phyloP scores from a whole-genome alignment of 2,329 filamentous ascomycete genomes.

The Alternaria gaisen region DNA sequence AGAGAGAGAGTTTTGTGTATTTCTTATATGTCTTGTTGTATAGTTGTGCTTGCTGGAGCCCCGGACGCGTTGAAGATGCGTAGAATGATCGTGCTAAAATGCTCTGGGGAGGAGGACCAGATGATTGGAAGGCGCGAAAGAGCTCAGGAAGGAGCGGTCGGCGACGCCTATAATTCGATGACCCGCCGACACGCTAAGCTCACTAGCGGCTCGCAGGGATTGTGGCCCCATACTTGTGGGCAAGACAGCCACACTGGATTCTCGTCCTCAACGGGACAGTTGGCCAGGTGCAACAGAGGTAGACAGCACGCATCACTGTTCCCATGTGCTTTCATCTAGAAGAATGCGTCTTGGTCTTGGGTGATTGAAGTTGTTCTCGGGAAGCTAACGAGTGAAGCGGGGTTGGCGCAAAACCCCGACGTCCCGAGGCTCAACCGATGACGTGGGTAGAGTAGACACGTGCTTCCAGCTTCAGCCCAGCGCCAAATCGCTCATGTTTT shows the following conservation, averaged over 20 bases:
- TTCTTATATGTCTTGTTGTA: not conserved
- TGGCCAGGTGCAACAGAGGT: not conserved
- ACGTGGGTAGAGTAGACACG: conserved; percentile 12
- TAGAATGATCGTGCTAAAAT: conserved; percentile 25
- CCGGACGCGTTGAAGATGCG: not conserved
- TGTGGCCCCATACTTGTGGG: conserved; percentile 19
- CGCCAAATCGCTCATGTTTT: not conserved
- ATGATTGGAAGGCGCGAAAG: conserved; percentile 31
- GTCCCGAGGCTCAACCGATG: conserved; percentile 10
- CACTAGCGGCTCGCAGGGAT: conserved; percentile 26
- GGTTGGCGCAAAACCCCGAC: not conserved
- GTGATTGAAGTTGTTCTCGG: not conserved
- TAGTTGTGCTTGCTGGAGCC: not conserved
- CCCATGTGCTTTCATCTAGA: not conserved
- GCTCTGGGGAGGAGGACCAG: not conserved
- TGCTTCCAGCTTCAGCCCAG: not conserved
- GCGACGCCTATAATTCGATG: conserved; percentile 19
- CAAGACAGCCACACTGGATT: conserved; percentile 23
- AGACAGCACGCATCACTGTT: not conserved
- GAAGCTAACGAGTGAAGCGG: not conserved
- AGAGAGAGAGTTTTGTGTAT: not conserved
- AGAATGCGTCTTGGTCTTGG: not conserved
- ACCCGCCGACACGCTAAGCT: conserved; percentile 21
- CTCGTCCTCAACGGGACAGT: not conserved
- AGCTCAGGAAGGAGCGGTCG: conserved; percentile 26